Evolutionary conservation across 371 early-diverging fungal genomes (phyloP).

Genomic region (Blakeslea trispora): DNA sequence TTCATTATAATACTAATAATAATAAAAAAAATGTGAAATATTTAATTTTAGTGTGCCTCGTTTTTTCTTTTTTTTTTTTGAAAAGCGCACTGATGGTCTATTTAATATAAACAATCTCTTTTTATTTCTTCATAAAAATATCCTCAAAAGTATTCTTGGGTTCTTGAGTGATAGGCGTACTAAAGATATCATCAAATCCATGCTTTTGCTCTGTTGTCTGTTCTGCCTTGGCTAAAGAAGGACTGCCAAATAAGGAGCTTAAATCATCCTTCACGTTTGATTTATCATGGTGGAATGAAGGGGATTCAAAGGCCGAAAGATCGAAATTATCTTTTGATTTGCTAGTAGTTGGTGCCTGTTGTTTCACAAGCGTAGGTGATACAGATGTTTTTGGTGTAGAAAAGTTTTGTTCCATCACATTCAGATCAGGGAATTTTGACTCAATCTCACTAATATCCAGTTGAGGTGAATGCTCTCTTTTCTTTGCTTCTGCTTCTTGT

Average conservation of each 20-base stretch:
- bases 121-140: conserved; percentile 20
- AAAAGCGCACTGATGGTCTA: no score
- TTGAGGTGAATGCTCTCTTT: conserved; percentile 17
- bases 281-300: neutral
- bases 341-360: neutral
- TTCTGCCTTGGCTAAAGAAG: conserved; percentile 15
- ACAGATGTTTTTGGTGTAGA: neutral
- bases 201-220: conserved; percentile 1
- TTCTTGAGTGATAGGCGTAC: neutral
- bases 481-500: conserved; percentile 26
- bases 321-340: conserved; percentile 49
- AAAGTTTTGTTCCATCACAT: conserved; percentile 47
- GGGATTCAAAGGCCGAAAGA: conserved; percentile 44
- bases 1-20: neutral
- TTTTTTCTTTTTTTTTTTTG: no score
- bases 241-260: conserved; percentile 34
- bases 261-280: conserved; percentile 41
- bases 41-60: no score
- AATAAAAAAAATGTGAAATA: no score
- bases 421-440: conserved; percentile 51
- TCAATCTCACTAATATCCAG: conserved; percentile 50
- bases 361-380: neutral
- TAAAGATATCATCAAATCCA: conserved; percentile 26
- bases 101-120: neutral
- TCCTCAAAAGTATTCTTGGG: conserved; percentile 18